These are phyloP conservation scores for Arabis alpina DNA, from an alignment of 345 rosid genomes.

Conservation along the genomic window DNA sequence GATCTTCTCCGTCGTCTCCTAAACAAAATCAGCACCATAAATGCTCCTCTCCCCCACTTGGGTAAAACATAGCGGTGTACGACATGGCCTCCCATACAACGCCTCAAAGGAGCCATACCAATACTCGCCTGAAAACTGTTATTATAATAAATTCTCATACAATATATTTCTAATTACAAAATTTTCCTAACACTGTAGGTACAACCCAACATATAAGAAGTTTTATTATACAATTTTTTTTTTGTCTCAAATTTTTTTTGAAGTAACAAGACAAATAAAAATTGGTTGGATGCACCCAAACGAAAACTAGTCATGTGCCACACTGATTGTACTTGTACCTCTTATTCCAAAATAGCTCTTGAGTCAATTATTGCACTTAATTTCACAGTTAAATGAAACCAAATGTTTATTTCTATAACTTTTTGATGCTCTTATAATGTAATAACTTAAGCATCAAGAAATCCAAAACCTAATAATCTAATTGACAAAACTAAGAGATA, in stretches of 20 bases:
- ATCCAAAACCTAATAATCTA: background rate
- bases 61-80: too few species aligned
- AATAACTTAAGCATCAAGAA: background rate
- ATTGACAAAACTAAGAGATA: background rate
- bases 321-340: slow-evolving; percentile 1
- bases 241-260: background rate
- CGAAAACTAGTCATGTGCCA: slow-evolving; percentile 13
- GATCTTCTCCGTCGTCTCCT: too few species aligned
- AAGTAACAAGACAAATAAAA: slow-evolving; percentile 18
- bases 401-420: background rate
- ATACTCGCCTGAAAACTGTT: too few species aligned
- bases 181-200: too few species aligned
- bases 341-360: slow-evolving; percentile 11
- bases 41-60: too few species aligned
- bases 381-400: background rate
- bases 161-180: too few species aligned
- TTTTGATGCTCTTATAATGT: background rate
- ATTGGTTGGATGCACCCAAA: slow-evolving; percentile 23
- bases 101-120: too few species aligned
- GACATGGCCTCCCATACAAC: too few species aligned
- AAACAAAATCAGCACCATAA: too few species aligned
- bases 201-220: slow-evolving; percentile 1
- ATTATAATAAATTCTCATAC: too few species aligned
- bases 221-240: background rate
- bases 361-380: background rate